These are phyloP conservation scores for Tilletia setariae DNA, from an alignment of 1,284 basidiomycete species.

Conservation along the genomic window DNA sequence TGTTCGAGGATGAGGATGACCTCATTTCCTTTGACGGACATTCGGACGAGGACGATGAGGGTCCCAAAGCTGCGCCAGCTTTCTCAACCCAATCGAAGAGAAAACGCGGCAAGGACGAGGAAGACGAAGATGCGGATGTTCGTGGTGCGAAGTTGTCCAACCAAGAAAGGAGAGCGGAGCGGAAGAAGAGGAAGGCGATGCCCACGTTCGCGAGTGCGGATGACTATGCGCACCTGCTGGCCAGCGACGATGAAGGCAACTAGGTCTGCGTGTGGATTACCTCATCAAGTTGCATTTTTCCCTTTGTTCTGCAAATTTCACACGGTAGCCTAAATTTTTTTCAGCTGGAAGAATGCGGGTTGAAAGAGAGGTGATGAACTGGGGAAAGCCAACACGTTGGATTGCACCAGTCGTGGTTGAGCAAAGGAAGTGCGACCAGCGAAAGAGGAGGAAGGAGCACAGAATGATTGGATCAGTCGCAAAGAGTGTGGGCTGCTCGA, in stretches of 20 bases:
- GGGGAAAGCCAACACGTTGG: too few relatives aligned
- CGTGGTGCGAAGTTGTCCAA: conserved; percentile 38
- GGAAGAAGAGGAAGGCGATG: conserved; percentile 65
- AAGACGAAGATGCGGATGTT: conserved; percentile 31
- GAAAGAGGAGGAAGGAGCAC: too few relatives aligned
- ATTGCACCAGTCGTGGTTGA: too few relatives aligned
- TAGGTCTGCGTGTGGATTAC: background rate
- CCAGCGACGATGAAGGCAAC: conserved; percentile 63
- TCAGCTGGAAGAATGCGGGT: too few relatives aligned
- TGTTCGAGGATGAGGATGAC: conserved; percentile 52
- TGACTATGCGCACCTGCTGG: conserved; percentile 85
- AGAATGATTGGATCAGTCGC: too few relatives aligned
- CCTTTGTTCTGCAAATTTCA: too few relatives aligned
- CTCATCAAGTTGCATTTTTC: too few relatives aligned
- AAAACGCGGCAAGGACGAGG: conserved; percentile 14
- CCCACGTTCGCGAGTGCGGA: conserved; percentile 92
- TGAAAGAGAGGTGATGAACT: too few relatives aligned
- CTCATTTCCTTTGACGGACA: conserved; percentile 40
- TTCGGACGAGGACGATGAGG: conserved; percentile 23
- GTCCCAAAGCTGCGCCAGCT: conserved; percentile 17
- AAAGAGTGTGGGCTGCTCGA: too few relatives aligned
- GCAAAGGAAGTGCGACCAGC: too few relatives aligned
- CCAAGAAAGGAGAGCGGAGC: conserved; percentile 58
- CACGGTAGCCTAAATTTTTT: too few relatives aligned
- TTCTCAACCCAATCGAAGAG: background rate